Base-by-base conservation (phyloP, 257 asterid genomes). In the Gardenia jasminoides region DNA sequence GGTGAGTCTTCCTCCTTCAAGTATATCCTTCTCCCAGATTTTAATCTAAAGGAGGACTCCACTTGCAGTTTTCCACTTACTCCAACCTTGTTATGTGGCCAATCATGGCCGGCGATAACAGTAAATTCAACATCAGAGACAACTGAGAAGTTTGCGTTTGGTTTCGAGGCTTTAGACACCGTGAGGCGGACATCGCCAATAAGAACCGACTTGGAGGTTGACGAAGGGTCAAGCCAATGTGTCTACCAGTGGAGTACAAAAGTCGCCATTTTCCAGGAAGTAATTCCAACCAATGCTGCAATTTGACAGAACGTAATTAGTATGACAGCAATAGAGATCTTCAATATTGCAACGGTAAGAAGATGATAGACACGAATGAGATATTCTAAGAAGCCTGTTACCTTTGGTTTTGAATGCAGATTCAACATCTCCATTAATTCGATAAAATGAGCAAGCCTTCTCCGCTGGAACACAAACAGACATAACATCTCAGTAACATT, bases 211-310 rank as follows among this genome's bases (percentile, higher is more conserved):
- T 70, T 69, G 89, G 61, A 73, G 99, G 92, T 72, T 95, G 98
- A 54, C 98, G 90, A 70, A 93, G 90, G 81, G 98, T 95, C 61
- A 93, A 83, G 41, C 98, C 99, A 68, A 95, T 83, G 79, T 95
- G 99, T 79, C 89, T 86, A 61, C 99, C 99, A 0, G 99, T 95
- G 87, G 90, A 86, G 66, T 92, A 93, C 72, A 95, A 86, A 76
- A 95, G 93, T 33, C 99, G 98, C 99, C 99, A 95, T 68, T 91
- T 93, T 33, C 99, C 99, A 77, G 97, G 98, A 69, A 93, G 87
- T 82, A 86, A 62, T 70, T 88, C 87, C 81, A 93, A 68, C 99
- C 99, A 95, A 76, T 88, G 73, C 99, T 95, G 96, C 84, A 85
- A n/a, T 33, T 33, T 39, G 31, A 67, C 72, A 75, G 30, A 54